Evolutionary conservation across 768 basidiomycete genomes (phyloP).

Genomic region (Cyclocybe aegerita): DNA sequence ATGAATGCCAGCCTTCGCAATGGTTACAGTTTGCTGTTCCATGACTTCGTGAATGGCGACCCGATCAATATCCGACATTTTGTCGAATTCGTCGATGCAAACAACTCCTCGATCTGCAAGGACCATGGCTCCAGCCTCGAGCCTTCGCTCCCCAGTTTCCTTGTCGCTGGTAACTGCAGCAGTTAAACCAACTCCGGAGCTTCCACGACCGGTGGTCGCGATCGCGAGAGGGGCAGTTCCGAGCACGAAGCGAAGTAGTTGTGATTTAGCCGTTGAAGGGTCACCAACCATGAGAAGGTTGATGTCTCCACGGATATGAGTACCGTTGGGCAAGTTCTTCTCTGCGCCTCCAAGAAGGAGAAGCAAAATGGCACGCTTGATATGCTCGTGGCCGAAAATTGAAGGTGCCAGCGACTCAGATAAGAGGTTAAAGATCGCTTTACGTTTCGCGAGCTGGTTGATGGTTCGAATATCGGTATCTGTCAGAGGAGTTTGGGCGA

Average conservation of each 20-base stretch:
- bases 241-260: constrained; percentile 93
- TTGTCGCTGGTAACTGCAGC: constrained; percentile 98
- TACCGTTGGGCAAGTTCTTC: constrained; percentile 96
- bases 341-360: constrained; percentile 95
- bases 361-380: constrained; percentile 91
- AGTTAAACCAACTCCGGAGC: constrained; percentile 98
- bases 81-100: constrained; percentile 99
- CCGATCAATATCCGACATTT: constrained; percentile 98
- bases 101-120: constrained; percentile 98
- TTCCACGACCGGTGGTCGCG: constrained; percentile 96
- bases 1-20: constrained; percentile 98
- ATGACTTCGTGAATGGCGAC: constrained; percentile 99
- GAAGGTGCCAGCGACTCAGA: constrained; percentile 96
- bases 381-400: constrained; percentile 94
- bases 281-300: constrained; percentile 99
- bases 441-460: constrained; percentile 88
- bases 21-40: constrained; percentile 99
- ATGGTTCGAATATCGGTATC: constrained; percentile 95
- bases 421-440: constrained; percentile 83
- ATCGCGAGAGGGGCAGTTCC: constrained; percentile 96
- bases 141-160: constrained; percentile 93
- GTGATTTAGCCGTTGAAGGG: constrained; percentile 97
- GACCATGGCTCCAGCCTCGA: constrained; percentile 99
- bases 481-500: constrained; percentile 89
- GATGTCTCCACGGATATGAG: constrained; percentile 99